Evolutionary conservation across 164 flowering plant species (phyloP), one percentile per base, ranked within the genome.

Genomic region (Stephania yunnanensis): DNA sequence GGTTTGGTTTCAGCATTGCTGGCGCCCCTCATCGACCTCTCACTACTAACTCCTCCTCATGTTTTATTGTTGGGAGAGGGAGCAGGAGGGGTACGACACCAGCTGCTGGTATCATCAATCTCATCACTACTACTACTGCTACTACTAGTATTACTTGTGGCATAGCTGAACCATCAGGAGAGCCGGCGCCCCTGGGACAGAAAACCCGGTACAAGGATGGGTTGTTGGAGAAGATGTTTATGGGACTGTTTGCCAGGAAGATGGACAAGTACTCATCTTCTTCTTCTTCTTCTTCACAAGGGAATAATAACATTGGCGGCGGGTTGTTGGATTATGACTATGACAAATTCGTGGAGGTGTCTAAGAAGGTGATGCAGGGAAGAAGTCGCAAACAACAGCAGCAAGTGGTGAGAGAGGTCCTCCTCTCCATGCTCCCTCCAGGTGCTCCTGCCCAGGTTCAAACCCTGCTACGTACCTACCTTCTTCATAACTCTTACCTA

Each of bases 341-440:
- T 73, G 98, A 92, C 52, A 88, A 91, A 44, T 92, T 95, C 68
- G 99, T 93, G 19, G 94, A 90, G 13, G 99, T 88, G 25, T 93
- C 98, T 2, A 91, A 74, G 82, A 87, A 90, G 75, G 97, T 93
- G 25, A 91, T 87, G 88, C 91, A 90, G 68, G 97, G 98, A 17
- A 87, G 96, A 79, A 79, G 83, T 30, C 86, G 94, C 4, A 22
- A 48, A 68, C 92, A 95, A 82, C 98, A 93, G 83, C 97, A 90
- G 72, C 68, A 88, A 81, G 97, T 92, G 10, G 99, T 93, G 44
- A 77, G 98, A 66, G 92, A 95, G 77, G 97, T 95, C 45, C 91
- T 93, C 78, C 50, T 93, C 76, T 95, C 98, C 10, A 93, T 95
- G 97, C 95, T 95, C 52, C 98, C 99, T 78, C 98, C 99, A 3